Conservation (phyloP, 2,329 filamentous ascomycete genomes). For the Ophiognomonia clavigignenti-juglandacearum region DNA sequence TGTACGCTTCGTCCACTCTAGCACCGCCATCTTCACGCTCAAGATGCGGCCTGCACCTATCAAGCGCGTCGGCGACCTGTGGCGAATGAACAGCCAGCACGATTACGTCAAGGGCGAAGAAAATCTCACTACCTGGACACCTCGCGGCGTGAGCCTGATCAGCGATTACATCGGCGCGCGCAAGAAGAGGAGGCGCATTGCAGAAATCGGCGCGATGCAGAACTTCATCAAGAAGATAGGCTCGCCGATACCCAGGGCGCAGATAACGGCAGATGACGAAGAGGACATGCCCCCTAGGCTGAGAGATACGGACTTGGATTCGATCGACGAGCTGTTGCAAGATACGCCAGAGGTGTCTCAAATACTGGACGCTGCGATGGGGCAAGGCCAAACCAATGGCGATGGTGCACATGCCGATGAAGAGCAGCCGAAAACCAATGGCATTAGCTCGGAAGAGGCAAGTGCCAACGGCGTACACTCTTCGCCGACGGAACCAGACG, state of each 20-base stretch:
- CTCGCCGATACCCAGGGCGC: constrained; percentile 35
- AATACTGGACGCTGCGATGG: constrained; percentile 19
- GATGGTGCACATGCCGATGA: not conserved
- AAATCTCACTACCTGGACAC: constrained; percentile 75
- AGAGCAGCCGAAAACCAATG: constrained; percentile 22
- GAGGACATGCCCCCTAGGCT: constrained; percentile 29
- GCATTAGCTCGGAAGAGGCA: constrained; percentile 21
- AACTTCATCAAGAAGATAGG: constrained; percentile 58
- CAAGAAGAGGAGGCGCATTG: constrained; percentile 67
- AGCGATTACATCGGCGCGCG: constrained; percentile 75
- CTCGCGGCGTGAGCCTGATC: constrained; percentile 85
- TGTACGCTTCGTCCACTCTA: constrained; percentile 80
- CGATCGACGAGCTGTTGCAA: constrained; percentile 53
- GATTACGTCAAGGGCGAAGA: constrained; percentile 98
- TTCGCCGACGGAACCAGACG: constrained; percentile 21
- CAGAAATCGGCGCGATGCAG: constrained; percentile 75
- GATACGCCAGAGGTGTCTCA: constrained; percentile 52
- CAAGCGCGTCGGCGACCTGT: constrained; percentile 87
- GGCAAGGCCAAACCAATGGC: not conserved
- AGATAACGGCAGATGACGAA: constrained; percentile 29
- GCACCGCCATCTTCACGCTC: constrained; percentile 80
- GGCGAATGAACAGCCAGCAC: constrained; percentile 92
- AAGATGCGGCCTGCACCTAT: constrained; percentile 83
- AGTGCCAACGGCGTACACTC: constrained; percentile 20
- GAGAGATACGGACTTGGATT: constrained; percentile 39